A percentile compares a stretch with the other conserved stretches of the same genome.
Evolutionary conservation across 768 basidiomycete genomes (phyloP).

Genomic region (Gelatoporia subvermispora): DNA sequence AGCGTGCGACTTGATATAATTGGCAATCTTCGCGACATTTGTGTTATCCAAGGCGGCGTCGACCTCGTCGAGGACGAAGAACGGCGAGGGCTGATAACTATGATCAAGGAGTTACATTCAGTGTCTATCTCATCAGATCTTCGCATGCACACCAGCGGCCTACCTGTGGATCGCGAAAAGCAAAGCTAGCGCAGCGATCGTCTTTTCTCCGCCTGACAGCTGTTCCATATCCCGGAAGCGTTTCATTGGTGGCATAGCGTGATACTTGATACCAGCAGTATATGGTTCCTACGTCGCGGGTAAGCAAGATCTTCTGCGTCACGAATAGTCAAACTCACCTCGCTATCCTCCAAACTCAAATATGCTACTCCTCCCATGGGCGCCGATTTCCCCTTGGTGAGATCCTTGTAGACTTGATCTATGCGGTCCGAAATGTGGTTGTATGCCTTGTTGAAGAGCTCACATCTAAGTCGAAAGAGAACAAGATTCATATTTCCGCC

Average conservation of each 20-base stretch:
- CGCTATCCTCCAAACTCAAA: slow-evolving; percentile 90
- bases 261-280: slow-evolving; percentile 89
- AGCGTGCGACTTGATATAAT: slow-evolving; percentile 84
- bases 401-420: slow-evolving; percentile 94
- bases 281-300: slow-evolving; percentile 65
- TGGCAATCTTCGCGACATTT: slow-evolving; percentile 95
- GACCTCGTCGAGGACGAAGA: slow-evolving; percentile 98
- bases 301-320: slow-evolving; percentile 22
- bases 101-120: neutral
- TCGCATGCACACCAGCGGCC: slow-evolving; percentile 5
- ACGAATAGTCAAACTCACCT: slow-evolving; percentile 46
- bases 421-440: slow-evolving; percentile 94
- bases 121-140: neutral
- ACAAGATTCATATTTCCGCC: no score
- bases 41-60: slow-evolving; percentile 98
- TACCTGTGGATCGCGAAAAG: slow-evolving; percentile 96
- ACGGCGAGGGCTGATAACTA: slow-evolving; percentile 94
- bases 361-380: slow-evolving; percentile 97
- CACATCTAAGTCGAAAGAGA: slow-evolving; percentile 39
- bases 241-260: slow-evolving; percentile 99
- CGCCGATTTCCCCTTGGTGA: slow-evolving; percentile 91
- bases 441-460: slow-evolving; percentile 94
- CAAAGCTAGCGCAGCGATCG: slow-evolving; percentile 93
- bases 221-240: slow-evolving; percentile 99
- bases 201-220: slow-evolving; percentile 96